Base-by-base conservation (phyloP, 768 basidiomycete genomes). In the Lentinula sp. region DNA sequence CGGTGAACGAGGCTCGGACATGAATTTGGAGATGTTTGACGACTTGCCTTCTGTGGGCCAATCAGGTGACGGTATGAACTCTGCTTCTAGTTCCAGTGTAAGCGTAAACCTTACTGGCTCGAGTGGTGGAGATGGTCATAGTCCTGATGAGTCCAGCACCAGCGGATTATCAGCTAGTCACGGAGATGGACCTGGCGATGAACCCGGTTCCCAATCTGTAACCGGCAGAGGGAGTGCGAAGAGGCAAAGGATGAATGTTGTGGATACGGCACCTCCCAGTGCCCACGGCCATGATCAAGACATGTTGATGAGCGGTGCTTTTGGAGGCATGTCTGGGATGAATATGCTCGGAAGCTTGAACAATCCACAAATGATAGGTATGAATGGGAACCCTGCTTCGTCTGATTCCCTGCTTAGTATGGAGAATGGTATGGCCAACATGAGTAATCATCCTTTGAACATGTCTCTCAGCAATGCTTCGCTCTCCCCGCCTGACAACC, bases 401-500 rank as follows among this genome's bases (percentile, higher is more conserved):
- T 48, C 45, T 6, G 57, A 59, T 45, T 59, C 57, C 15, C 32
- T 59, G 3, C 57, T 59, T 18, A 37, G 46, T 35, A 56, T 56
- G 39, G 55, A 56, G 40, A 45, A 16, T 18, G 50, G 50, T 34
- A 51, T 51, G 50, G 50, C 11, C 28, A 56, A 56, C 40, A 56
- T 56, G 55, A 56, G 40, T 31, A 43, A 40, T 32, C 57, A 59
- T 32, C 31, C 57, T 15, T 11, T 59, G 34, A 59, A 59, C 57
- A 43, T 68, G 16, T 67, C 56, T 21, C 57, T 70, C 62, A 63
- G 62, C 11, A 71, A 69, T 52, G 66, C 18, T 56, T 64, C 31
- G 61, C 59, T 23, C 28, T 55, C 35, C 28, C 42, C 16, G 48
- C 32, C 57, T 23, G 51, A 61, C 28, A 57, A 60, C 52, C 73